Percentiles rank a stretch among this genome's conserved stretches.
Conservation (phyloP, 495 filamentous ascomycete species). For the Pyrenopolyporus hunteri region DNA sequence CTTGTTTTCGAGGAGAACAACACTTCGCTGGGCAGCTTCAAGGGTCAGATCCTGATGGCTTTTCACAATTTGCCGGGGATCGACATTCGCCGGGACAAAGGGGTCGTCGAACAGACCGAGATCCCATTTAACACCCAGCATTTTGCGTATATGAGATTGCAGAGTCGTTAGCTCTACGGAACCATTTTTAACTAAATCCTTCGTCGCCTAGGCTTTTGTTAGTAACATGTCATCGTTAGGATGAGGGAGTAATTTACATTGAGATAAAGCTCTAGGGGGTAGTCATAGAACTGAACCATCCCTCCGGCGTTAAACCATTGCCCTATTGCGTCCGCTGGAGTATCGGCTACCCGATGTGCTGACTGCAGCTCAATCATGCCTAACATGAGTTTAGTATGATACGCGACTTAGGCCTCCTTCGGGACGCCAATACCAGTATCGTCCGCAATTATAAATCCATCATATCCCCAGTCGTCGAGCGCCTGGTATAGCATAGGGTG, state of each 20-base stretch:
- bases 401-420: background rate
- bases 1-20: constrained; percentile 49
- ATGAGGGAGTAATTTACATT: constrained; percentile 23
- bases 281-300: constrained; percentile 46
- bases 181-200: constrained; percentile 45
- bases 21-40: constrained; percentile 47
- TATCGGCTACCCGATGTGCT: constrained; percentile 40
- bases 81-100: constrained; percentile 41
- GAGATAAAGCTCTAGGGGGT: constrained; percentile 38
- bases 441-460: constrained; percentile 49
- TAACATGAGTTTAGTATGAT: constrained; percentile 12
- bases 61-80: constrained; percentile 42
- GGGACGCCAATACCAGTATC: constrained; percentile 42
- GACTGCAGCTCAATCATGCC: constrained; percentile 39
- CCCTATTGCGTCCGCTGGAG: constrained; percentile 44
- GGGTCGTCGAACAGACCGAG: constrained; percentile 47
- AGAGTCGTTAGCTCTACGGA: constrained; percentile 42
- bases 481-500: constrained; percentile 46
- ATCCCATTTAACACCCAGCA: constrained; percentile 50
- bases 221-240: constrained; percentile 5
- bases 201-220: constrained; percentile 39
- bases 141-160: constrained; percentile 43
- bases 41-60: constrained; percentile 42
- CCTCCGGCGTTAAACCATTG: constrained; percentile 51
- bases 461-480: constrained; percentile 48